A percentile compares a stretch with the other conserved stretches of the same genome.
Conservation (phyloP, 179 eudicot genomes). For the Beta lomatogona region DNA sequence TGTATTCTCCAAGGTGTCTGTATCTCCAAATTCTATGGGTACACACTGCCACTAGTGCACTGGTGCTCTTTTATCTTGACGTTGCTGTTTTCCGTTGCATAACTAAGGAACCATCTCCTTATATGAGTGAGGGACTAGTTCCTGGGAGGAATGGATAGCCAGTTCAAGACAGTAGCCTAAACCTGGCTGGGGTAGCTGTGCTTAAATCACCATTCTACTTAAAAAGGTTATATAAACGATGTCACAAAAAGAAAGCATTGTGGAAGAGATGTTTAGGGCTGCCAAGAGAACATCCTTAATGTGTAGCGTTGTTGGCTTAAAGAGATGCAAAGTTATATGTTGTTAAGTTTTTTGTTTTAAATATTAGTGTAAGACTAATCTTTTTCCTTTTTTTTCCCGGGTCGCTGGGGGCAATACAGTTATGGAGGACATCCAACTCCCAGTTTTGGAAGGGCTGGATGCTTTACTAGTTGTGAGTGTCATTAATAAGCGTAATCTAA, state of each 20-base stretch:
- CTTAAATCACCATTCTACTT: not conserved
- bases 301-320: not conserved
- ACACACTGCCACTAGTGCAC: no score
- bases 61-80: not conserved
- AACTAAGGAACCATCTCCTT: not conserved
- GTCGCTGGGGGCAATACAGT: slow-evolving; percentile 30
- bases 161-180: not conserved
- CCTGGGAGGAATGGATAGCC: not conserved
- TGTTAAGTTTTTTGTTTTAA: not conserved
- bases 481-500: not conserved
- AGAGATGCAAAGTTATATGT: not conserved
- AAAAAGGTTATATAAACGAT: not conserved
- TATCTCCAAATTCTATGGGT: no score
- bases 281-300: not conserved
- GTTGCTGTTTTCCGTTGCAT: not conserved
- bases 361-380: slow-evolving; percentile 1
- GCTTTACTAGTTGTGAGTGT: slow-evolving; percentile 58
- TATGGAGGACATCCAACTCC: slow-evolving; percentile 56
- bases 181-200: not conserved
- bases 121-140: not conserved
- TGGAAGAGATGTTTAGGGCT: no score
- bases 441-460: slow-evolving; percentile 80
- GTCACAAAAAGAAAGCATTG: not conserved
- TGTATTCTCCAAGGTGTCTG: no score
- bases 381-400: not conserved